These are phyloP conservation scores for Gryganskiella cystojenkinii DNA, from an alignment of 192 early-diverging fungal species.

Conservation along the genomic window DNA sequence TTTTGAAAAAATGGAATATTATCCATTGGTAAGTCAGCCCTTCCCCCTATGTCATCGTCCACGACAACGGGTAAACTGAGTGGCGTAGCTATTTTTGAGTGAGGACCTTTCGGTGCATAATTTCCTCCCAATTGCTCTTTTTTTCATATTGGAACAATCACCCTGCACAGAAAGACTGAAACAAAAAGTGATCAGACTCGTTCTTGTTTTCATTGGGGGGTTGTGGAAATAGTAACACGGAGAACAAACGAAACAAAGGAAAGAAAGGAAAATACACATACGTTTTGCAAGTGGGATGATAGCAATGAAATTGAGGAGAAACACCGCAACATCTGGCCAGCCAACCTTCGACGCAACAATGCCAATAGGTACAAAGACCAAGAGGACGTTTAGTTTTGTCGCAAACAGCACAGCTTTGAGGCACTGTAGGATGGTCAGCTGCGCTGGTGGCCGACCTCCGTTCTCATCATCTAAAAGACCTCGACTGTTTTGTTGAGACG, in stretches of 20 bases:
- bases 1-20: too few species aligned
- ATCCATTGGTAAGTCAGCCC: too few species aligned
- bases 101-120: too few species aligned
- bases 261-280: slow-evolving; percentile 6
- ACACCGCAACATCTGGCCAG: slow-evolving; percentile 75
- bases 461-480: slow-evolving; percentile 8
- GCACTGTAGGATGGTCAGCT: slow-evolving; percentile 13
- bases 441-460: background rate
- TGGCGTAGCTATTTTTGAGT: too few species aligned
- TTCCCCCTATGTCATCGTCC: too few species aligned
- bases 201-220: background rate
- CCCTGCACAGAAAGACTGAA: too few species aligned
- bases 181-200: background rate
- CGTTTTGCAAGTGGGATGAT: slow-evolving; percentile 84
- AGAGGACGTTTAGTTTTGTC: slow-evolving; percentile 75
- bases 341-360: slow-evolving; percentile 68
- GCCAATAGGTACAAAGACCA: slow-evolving; percentile 86
- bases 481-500: background rate
- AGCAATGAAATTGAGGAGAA: slow-evolving; percentile 88
- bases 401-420: slow-evolving; percentile 48
- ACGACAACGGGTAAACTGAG: too few species aligned
- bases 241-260: background rate
- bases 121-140: too few species aligned
- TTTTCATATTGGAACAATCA: too few species aligned
- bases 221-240: background rate